Percentiles rank a stretch among this genome's conserved stretches.
Evolutionary conservation across 2,329 filamentous ascomycete genomes (phyloP).

Genomic region (Neofusicoccum ribis): DNA sequence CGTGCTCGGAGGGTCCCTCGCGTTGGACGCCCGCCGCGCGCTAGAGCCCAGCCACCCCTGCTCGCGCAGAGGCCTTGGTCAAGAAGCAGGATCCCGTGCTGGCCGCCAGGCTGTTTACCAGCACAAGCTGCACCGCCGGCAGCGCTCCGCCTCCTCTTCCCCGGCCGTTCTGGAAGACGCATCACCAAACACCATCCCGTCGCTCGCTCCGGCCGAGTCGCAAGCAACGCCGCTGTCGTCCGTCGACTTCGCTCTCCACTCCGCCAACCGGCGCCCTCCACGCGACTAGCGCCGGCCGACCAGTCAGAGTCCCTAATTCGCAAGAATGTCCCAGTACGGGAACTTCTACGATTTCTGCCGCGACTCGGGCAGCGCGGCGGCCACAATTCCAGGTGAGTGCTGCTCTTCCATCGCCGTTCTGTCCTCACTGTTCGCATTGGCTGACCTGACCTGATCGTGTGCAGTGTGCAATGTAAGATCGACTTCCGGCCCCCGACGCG

Average conservation of each 20-base stretch:
- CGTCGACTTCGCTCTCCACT: background rate
- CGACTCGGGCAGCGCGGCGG: slow-evolving; percentile 45
- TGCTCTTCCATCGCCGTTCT: slow-evolving; percentile 24
- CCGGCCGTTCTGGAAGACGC: slow-evolving; percentile 5
- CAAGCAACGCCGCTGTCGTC: background rate
- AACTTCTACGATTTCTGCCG: slow-evolving; percentile 50
- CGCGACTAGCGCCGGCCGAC: slow-evolving; percentile 8
- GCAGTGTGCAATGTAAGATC: slow-evolving; percentile 51
- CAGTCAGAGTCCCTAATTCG: background rate
- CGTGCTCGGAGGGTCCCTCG: slow-evolving; percentile 12
- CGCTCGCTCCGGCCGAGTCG: slow-evolving; percentile 13
- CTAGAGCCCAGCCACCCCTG: slow-evolving; percentile 17
- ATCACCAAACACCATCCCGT: background rate
- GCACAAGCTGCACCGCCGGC: slow-evolving; percentile 10
- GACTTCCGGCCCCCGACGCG: background rate
- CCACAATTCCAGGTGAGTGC: slow-evolving; percentile 43
- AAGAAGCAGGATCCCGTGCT: slow-evolving; percentile 16
- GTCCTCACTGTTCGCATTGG: slow-evolving; percentile 19
- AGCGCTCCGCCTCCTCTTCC: slow-evolving; percentile 5
- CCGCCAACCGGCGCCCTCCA: background rate
- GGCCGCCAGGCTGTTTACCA: slow-evolving; percentile 15
- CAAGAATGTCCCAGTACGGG: slow-evolving; percentile 37
- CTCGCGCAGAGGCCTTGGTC: slow-evolving; percentile 14
- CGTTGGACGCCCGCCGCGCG: slow-evolving; percentile 11
- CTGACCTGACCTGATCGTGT: slow-evolving; percentile 10